Base-by-base conservation (phyloP, 768 basidiomycete genomes). In the Kwoniella sp. region DNA sequence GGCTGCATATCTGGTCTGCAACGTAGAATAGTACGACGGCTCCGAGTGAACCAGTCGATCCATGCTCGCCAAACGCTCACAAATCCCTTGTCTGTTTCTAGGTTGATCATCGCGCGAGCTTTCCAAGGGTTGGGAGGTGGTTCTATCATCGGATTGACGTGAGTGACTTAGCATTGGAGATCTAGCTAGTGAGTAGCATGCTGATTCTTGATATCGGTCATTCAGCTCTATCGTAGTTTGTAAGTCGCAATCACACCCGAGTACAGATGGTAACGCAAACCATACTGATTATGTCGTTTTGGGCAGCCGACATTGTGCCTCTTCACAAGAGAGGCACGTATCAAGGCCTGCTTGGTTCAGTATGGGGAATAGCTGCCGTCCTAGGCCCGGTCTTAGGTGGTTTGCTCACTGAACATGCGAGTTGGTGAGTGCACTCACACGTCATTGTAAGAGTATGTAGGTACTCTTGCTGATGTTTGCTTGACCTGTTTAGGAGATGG, bases 311-410 rank as follows among this genome's bases (percentile, higher is more conserved):
- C 77, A 91, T 94, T 36, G 88, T 91, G 0, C 86, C 90, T 0
- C 79, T 94, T 44, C 83, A 87, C 81, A 87, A 91, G 66, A 88
- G 91, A 74, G 90, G 89, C 6, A 88, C 89, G 68, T 92, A 88
- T 68, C 85, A 86, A 44, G 90, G 64, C 19, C 67, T 61, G 17
- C 22, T 81, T 15, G 80, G 86, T 21, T 87, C 88, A 0, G 89
- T 90, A 0, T 92, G 90, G 88, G 91, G 90, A 12, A 85, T 86
- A 59, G 85, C 86, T 24, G 85, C 88, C 63, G 86, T 90, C 21
- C 68, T 89, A 15, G 89, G 91, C 0, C 92, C 92, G 2, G 82
- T 96, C 10, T 79, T 92, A 17, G 91, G 91, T 64, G 91, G 91
- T 61, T n/a, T 72, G 6, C 51, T 73, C 25, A 69, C 64, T 15